phyloP scores from a whole-genome alignment of 257 asterid species.

The Verbena officinalis region DNA sequence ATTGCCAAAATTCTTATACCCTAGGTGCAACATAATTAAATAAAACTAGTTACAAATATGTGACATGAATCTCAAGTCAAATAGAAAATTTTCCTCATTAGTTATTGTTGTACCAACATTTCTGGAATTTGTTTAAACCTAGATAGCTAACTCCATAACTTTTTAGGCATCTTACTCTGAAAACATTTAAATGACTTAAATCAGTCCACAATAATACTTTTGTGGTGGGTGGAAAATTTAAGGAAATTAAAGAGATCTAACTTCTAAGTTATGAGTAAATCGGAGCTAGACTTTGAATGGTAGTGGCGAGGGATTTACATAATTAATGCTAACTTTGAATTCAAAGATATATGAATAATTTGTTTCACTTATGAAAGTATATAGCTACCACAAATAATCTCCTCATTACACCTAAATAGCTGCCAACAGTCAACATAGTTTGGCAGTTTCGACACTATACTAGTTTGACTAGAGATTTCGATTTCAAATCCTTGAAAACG shows the following conservation, averaged over 20 bases:
- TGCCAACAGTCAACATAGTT: too few species aligned
- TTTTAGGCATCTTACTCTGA: not conserved
- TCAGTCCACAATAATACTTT: conserved; percentile 1
- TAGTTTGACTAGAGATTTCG: too few species aligned
- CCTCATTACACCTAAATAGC: not conserved
- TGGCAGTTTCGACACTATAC: too few species aligned
- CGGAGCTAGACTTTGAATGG: not conserved
- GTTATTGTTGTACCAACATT: not conserved
- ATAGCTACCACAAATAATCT: conserved; percentile 4
- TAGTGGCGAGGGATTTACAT: not conserved
- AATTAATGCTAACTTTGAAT: not conserved
- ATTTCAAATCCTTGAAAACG: too few species aligned
- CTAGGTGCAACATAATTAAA: too few species aligned
- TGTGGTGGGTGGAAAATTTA: conserved; percentile 30
- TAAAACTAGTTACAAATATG: too few species aligned
- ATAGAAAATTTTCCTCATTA: too few species aligned
- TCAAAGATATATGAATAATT: conserved; percentile 14
- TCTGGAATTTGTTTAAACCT: conserved; percentile 1
- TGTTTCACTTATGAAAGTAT: not conserved
- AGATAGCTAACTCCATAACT: conserved; percentile 17
- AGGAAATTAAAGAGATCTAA: conserved; percentile 14
- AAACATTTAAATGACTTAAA: conserved; percentile 16
- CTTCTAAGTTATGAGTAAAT: conserved; percentile 1
- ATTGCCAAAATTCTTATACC: too few species aligned
- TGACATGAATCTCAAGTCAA: too few species aligned